Conservation (phyloP, 345 rosid genomes). For the Raphanus raphanistrum region DNA sequence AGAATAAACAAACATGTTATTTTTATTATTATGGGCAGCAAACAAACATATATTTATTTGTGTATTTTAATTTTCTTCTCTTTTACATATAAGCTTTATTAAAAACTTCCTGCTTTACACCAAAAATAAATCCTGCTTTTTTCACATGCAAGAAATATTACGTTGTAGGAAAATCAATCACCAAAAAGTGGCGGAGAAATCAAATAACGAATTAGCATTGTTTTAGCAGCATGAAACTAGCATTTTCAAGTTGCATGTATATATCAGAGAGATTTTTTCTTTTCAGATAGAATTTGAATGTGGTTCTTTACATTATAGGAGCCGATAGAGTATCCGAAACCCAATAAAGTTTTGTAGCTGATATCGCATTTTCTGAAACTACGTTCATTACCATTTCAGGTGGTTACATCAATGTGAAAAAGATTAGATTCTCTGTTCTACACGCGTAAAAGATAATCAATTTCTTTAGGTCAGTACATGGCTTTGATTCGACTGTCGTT, state of each 20-base stretch:
- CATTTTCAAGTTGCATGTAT: background rate
- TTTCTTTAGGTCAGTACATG: background rate
- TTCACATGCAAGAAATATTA: background rate
- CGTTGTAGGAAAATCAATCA: background rate
- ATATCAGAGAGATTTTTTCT: background rate
- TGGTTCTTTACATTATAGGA: background rate
- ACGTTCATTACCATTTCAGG: background rate
- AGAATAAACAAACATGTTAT: background rate
- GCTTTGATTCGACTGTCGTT: background rate
- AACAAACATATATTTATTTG: background rate
- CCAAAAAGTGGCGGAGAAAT: background rate
- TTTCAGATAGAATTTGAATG: background rate
- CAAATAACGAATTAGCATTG: background rate
- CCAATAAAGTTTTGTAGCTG: background rate
- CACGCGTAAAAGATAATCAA: background rate
- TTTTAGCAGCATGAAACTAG: background rate
- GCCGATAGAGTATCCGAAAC: background rate
- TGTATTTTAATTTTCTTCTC: background rate
- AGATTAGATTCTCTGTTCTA: background rate
- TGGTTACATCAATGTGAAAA: conserved; percentile 7
- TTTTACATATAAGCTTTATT: background rate
- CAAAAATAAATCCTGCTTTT: background rate
- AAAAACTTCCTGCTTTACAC: background rate
- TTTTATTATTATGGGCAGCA: background rate
- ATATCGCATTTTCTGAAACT: background rate